Percentiles rank a stretch among this genome's conserved stretches.
Evolutionary conservation across 2,329 filamentous ascomycete genomes (phyloP).

Genomic region (Metarhizium robertsii): DNA sequence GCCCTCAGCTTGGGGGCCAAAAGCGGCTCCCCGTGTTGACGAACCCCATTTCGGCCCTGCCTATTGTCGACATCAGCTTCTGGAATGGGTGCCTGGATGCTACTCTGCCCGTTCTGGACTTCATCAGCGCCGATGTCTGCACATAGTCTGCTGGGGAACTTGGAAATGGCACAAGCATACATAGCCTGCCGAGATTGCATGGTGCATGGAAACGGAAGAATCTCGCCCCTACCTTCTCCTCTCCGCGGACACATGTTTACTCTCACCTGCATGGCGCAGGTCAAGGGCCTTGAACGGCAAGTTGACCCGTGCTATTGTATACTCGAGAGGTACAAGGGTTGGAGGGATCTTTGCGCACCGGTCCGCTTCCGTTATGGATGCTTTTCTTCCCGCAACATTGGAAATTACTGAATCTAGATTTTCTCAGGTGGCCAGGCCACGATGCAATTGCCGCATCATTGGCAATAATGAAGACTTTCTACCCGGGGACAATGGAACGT

Average conservation of each 20-base stretch:
- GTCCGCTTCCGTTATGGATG: background rate
- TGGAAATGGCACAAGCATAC: too few relatives aligned
- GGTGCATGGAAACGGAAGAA: too few relatives aligned
- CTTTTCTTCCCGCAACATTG: background rate
- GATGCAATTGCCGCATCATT: background rate
- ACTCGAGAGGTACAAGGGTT: background rate
- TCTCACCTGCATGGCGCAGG: background rate
- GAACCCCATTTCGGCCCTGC: background rate
- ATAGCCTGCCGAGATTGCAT: too few relatives aligned
- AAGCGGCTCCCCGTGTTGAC: background rate
- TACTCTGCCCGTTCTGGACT: background rate
- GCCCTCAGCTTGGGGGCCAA: background rate
- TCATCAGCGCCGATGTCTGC: background rate
- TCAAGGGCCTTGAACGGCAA: background rate
- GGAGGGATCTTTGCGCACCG: background rate
- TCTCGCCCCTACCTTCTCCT: background rate
- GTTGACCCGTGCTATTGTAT: background rate
- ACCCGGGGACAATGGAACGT: background rate
- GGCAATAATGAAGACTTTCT: background rate
- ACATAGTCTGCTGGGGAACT: background rate
- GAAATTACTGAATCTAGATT: background rate
- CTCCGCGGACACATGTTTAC: background rate
- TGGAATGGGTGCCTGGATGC: background rate
- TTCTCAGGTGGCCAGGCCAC: background rate
- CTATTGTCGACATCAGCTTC: background rate